Base-by-base conservation (phyloP, 1,284 basidiomycete species). In the Sparassis latifolia region DNA sequence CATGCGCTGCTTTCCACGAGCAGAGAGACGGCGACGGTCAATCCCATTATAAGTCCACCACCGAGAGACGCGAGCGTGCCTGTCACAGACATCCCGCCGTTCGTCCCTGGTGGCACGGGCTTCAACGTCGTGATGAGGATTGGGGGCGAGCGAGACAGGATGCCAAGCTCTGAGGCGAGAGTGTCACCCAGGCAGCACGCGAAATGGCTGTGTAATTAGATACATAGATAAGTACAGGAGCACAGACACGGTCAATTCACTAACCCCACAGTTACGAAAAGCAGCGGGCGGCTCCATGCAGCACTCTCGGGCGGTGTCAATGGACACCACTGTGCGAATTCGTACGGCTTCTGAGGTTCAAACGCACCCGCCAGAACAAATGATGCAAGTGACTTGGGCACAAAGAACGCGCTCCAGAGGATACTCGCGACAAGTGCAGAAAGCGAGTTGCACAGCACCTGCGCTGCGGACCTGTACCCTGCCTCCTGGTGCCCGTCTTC, bases 181-280 rank as follows among this genome's bases (percentile, higher is more conserved):
- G 90, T 94, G 62, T 94, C 91, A 1, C 89, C 91, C 3, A 91
- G 72, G 63, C 89, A 92, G 65, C 87, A 90, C 3, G 80, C 81
- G 66, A 89, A 92, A 63, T 92, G 89, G 3, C 86, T 89, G 55
- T 29, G 9, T 29, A 10, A n/a, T 9, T 4, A 4, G 5, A 4
- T n/a, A 20, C 45, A 27, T 27, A 10, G 40, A 27, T 6, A 6
- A 27, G 9, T 42, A 6, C 12, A 20, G 9, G 20, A 5, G 43
- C 43, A 44, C 27, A 31, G 30, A 39, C 42, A 6, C 20, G 7
- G 42, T 5, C 30, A 27, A 5, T 6, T 4, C n/a, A 72, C 80
- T 61, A 56, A 90, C 84, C 89, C 92, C 0, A 95, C 65, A 0
- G 80, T 76, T 2, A 74, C 75, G 52, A 88, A 79, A 0, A 92